Conservation (phyloP, 2,329 filamentous ascomycete genomes). For the Aspergillus brasiliensis region DNA sequence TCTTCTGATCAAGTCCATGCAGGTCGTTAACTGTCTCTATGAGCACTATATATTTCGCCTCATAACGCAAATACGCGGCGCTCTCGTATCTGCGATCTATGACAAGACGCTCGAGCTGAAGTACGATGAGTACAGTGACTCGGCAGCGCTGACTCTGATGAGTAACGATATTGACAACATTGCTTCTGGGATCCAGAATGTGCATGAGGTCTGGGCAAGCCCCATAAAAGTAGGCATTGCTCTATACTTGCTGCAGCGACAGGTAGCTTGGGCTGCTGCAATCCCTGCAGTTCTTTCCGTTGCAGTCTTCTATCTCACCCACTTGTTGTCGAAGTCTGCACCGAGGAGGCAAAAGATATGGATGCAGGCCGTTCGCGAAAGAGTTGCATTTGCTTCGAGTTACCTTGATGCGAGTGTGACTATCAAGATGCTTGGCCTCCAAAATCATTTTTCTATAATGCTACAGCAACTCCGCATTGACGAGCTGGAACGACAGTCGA, state of each 20-base stretch:
- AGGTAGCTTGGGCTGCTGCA: neutral
- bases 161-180: slow-evolving; percentile 48
- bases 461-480: neutral
- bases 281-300: neutral
- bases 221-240: neutral
- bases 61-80: slow-evolving; percentile 33
- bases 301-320: neutral
- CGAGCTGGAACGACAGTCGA: neutral
- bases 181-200: slow-evolving; percentile 9
- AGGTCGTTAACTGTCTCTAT: slow-evolving; percentile 4
- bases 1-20: too few relatives aligned
- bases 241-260: neutral
- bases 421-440: neutral
- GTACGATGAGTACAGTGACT: slow-evolving; percentile 35
- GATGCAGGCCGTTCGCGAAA: neutral
- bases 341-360: neutral
- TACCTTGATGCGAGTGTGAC: neutral
- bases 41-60: neutral
- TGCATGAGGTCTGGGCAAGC: slow-evolving; percentile 24
- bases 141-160: slow-evolving; percentile 50
- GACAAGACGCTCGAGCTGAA: slow-evolving; percentile 46
- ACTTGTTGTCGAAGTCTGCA: neutral
- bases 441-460: neutral
- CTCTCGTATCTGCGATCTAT: slow-evolving; percentile 50
- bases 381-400: neutral